A percentile compares a stretch with the other conserved stretches of the same genome.
phyloP scores from a whole-genome alignment of 345 rosid species.

The Eucalyptus polyanthemos region DNA sequence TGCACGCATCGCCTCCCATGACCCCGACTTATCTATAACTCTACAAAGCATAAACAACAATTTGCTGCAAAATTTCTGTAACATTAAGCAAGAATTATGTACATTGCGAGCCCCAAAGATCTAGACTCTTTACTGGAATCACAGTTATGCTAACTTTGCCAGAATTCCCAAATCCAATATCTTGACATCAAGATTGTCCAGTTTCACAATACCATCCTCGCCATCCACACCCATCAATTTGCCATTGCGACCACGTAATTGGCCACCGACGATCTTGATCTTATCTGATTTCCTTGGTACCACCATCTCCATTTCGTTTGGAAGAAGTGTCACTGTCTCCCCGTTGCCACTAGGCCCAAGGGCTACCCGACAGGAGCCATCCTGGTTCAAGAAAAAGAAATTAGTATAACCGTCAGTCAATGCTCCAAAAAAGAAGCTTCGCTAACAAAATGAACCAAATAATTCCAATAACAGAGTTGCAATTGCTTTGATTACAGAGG shows the following conservation, averaged over 20 bases:
- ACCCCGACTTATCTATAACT: background rate
- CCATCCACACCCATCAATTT: slow-evolving; percentile 93
- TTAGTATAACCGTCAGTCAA: background rate
- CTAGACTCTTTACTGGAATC: background rate
- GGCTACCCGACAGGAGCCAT: slow-evolving; percentile 68
- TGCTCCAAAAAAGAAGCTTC: background rate
- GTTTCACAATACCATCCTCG: slow-evolving; percentile 74
- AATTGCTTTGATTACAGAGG: background rate
- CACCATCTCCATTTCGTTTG: slow-evolving; percentile 55
- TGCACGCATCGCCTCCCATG: background rate
- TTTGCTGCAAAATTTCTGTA: background rate
- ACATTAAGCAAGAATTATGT: background rate
- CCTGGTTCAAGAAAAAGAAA: slow-evolving; percentile 19
- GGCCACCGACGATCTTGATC: slow-evolving; percentile 83
- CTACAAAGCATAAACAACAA: background rate
- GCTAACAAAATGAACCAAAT: background rate
- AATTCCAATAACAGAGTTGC: background rate
- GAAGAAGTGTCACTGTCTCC: slow-evolving; percentile 27
- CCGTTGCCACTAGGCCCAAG: slow-evolving; percentile 56
- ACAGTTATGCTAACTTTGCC: slow-evolving; percentile 30
- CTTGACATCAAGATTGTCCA: slow-evolving; percentile 83
- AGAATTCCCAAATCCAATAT: slow-evolving; percentile 70
- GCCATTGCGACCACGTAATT: slow-evolving; percentile 71
- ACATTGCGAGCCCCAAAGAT: background rate
- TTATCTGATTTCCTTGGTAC: slow-evolving; percentile 70